Percentiles rank a stretch among this genome's conserved stretches.
Conservation (phyloP, 2,329 filamentous ascomycete species). For the Dendrostoma leiphaemia region DNA sequence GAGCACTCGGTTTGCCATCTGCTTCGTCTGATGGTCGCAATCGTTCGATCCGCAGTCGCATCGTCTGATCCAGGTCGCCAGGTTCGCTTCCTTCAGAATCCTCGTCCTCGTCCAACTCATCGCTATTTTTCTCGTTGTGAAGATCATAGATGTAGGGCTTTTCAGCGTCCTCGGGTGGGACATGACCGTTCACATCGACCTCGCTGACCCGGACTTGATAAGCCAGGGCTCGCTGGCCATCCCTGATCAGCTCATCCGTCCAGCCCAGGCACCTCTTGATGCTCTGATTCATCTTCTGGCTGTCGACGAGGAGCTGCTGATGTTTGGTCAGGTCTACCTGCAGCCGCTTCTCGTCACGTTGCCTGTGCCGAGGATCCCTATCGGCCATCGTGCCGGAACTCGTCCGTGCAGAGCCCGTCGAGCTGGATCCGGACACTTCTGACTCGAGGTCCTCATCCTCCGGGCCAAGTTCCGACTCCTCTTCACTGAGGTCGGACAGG, state of each 20-base stretch:
- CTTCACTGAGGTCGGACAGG: conserved; percentile 52
- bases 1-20: conserved; percentile 8
- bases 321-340: conserved; percentile 84
- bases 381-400: conserved; percentile 39
- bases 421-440: conserved; percentile 40
- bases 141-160: conserved; percentile 27
- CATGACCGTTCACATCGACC: conserved; percentile 75
- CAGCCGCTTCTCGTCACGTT: conserved; percentile 78
- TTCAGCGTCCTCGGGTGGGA: conserved; percentile 66
- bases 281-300: conserved; percentile 93
- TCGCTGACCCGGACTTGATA: conserved; percentile 80
- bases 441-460: conserved; percentile 46
- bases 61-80: conserved; percentile 15
- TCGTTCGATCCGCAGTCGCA: conserved; percentile 17
- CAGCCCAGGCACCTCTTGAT: conserved; percentile 85
- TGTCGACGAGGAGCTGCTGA: conserved; percentile 82
- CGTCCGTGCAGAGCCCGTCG: conserved; percentile 34
- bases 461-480: conserved; percentile 30
- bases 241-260: conserved; percentile 86
- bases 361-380: conserved; percentile 53
- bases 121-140: background rate
- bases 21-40: conserved; percentile 4
- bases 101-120: conserved; percentile 4
- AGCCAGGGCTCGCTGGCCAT: conserved; percentile 82
- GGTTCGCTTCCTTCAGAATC: background rate